Evolutionary conservation across 1,284 basidiomycete genomes (phyloP).

Genomic region (Mycena sp.): DNA sequence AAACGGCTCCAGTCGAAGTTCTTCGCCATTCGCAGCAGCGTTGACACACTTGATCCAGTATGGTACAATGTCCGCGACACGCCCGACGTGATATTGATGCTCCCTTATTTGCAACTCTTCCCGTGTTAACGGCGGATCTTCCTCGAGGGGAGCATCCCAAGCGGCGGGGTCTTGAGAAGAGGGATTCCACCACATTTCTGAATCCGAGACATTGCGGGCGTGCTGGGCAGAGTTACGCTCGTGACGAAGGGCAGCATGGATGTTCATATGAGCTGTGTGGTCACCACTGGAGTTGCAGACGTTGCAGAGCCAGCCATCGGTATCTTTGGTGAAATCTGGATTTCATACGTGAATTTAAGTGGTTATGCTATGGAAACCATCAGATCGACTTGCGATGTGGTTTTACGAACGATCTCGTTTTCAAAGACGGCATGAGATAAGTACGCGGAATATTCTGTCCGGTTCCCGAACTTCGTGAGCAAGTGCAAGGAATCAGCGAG

Average conservation of each 20-base stretch:
- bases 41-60: constrained; percentile 65
- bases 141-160: constrained; percentile 32
- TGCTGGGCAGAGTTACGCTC: constrained; percentile 39
- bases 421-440: no score
- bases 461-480: no score
- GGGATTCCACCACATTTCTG: constrained; percentile 24
- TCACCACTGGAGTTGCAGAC: constrained; percentile 38
- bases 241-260: constrained; percentile 40
- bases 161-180: constrained; percentile 27
- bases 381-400: constrained; percentile 15
- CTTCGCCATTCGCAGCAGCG: constrained; percentile 59
- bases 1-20: constrained; percentile 59
- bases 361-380: neutral
- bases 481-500: no score
- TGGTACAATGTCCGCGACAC: constrained; percentile 55
- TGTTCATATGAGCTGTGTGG: constrained; percentile 34
- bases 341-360: neutral
- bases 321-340: constrained; percentile 42
- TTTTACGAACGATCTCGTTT: neutral
- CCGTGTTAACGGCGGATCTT: constrained; percentile 41
- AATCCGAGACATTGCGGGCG: neutral
- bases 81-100: constrained; percentile 58
- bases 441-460: no score
- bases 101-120: constrained; percentile 59
- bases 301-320: constrained; percentile 45